Conservation (phyloP, 106 monocot species). For the Agapanthus africanus region DNA sequence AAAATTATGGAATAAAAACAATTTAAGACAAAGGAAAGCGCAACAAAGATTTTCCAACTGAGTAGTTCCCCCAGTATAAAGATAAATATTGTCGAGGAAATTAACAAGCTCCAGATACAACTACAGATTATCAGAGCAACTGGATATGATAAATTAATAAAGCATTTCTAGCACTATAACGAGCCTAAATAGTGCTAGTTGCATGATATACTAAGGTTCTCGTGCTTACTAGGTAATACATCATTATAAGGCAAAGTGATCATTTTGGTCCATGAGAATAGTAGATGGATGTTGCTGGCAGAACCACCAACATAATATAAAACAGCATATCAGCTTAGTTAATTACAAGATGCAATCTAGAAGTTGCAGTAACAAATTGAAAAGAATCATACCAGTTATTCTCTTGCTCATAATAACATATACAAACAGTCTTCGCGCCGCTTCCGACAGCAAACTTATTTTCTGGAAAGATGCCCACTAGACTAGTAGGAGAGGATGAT, state of each 20-base stretch:
- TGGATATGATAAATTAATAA: background rate
- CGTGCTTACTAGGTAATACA: too few species aligned
- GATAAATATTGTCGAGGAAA: background rate
- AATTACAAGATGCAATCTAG: conserved; percentile 1
- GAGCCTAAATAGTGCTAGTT: background rate
- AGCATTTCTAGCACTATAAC: background rate
- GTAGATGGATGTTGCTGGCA: background rate
- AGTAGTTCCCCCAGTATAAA: background rate
- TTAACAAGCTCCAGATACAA: background rate
- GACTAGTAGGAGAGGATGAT: background rate
- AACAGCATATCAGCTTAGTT: background rate
- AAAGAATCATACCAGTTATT: conserved; percentile 78
- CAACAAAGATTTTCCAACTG: background rate
- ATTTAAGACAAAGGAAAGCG: too few species aligned
- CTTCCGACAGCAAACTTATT: conserved; percentile 99
- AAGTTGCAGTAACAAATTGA: background rate
- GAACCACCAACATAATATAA: background rate
- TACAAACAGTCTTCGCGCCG: conserved; percentile 90
- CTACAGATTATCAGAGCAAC: background rate
- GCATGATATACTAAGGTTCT: background rate
- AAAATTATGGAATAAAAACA: too few species aligned
- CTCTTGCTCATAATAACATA: conserved; percentile 98
- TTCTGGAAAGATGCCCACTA: conserved; percentile 54
- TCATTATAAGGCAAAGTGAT: too few species aligned
- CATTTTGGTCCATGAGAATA: too few species aligned